These are phyloP conservation scores for Cyclocybe cylindracea DNA, from an alignment of 768 basidiomycete genomes.

Conservation along the genomic window DNA sequence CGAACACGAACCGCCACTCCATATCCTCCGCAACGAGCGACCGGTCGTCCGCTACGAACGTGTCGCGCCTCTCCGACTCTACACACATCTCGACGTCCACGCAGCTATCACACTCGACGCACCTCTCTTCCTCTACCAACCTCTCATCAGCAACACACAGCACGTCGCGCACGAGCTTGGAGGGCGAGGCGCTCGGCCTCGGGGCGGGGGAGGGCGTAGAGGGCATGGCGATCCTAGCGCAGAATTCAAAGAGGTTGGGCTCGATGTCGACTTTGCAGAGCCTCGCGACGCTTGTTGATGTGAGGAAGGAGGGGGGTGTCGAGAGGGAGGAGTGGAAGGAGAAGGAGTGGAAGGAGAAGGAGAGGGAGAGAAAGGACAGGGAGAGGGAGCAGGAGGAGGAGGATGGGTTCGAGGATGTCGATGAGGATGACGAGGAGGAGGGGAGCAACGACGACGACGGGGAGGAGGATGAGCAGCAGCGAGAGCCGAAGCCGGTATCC, in stretches of 20 bases:
- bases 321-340: slow-evolving; percentile 1
- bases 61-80: slow-evolving; percentile 1
- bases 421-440: slow-evolving; percentile 11
- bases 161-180: neutral
- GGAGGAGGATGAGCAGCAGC: neutral
- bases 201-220: neutral
- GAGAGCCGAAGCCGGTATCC: no score
- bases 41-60: neutral
- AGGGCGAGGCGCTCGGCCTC: neutral
- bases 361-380: no score
- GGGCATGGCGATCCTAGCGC: neutral
- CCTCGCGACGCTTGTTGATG: slow-evolving; percentile 8
- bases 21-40: slow-evolving; percentile 18
- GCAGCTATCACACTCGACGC: no score
- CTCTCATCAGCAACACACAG: no score
- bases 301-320: slow-evolving; percentile 1
- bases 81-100: no score
- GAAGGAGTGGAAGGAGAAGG: no score
- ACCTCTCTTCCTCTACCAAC: no score
- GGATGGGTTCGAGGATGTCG: slow-evolving; percentile 9
- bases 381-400: slow-evolving; percentile 8
- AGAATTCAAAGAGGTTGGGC: slow-evolving; percentile 4
- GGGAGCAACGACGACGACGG: slow-evolving; percentile 3
- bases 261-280: slow-evolving; percentile 18
- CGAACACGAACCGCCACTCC: slow-evolving; percentile 14